Base-by-base conservation (phyloP, 2,329 filamentous ascomycete species). In the Aureobasidium sp. region DNA sequence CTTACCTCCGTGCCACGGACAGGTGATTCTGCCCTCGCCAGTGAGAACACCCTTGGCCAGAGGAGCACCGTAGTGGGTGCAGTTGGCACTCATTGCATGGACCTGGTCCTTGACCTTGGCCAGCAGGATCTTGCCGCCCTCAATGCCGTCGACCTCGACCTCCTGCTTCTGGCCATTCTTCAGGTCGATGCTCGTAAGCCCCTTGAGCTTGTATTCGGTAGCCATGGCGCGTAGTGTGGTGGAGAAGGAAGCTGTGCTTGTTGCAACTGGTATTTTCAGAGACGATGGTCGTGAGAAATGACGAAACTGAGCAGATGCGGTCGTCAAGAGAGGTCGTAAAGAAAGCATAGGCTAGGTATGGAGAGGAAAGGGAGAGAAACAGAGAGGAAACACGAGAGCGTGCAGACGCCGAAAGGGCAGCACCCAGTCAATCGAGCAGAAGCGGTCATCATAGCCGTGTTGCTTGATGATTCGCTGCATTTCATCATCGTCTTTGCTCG, bases 1-100 rank as follows among this genome's bases (percentile, higher is more conserved):
- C 81, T 67, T 73, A 94, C 90, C 91, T 78, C 93, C 93, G 73
- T 97, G 93, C 94, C 94, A 97, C 3, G 93, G 91, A 74, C 94
- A 99, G 7, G 90, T 96, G 65, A 99, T 76, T 56, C 91, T 83
- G 5, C 94, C 94, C 67, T 89, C 87, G 2, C 85, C 84, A 8
- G 90, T 90, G 66, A 99, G 77, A 8, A 97, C 87, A 60, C 94
- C 94, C 68, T 93, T 91, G 59, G 86, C 85, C 66, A 99, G 77
- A 15, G 94, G 94, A 44, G 93, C 94, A 37, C 94, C 93, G 73
- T 96, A 97, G 77, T 97, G 93, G 15, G 84, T 87, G 72, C 94
- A 99, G 68, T 88, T 94, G 42, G 90, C 79, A 39, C 89, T 91
- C 39, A 95, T 75, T 34, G 92, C 94, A 72, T 92, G 87, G 17